Percentiles rank a stretch among this genome's conserved stretches.
Conservation (phyloP, 805 yeast genomes). For the Teunomyces barrocoloradensis region DNA sequence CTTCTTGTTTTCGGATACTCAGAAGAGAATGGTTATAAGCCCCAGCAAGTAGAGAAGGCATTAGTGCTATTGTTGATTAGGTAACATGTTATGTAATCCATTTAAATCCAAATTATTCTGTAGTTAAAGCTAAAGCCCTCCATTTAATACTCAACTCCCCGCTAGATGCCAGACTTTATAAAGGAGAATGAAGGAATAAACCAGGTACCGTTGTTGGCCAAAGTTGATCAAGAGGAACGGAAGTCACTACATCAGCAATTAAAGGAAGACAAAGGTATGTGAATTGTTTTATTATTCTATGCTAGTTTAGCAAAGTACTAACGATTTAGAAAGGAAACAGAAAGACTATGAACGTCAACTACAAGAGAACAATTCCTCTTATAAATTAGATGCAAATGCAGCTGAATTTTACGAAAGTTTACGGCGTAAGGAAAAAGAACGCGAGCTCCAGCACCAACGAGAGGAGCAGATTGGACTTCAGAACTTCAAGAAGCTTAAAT, state of each 20-base stretch:
- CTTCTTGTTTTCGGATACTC: no score
- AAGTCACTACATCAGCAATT: conserved; percentile 44
- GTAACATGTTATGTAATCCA: no score
- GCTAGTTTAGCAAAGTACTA: conserved; percentile 9
- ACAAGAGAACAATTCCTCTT: conserved; percentile 36
- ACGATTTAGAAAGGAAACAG: conserved; percentile 28
- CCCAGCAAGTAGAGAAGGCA: no score
- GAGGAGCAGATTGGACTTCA: conserved; percentile 20
- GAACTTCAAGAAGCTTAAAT: conserved; percentile 9
- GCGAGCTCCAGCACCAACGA: conserved; percentile 17
- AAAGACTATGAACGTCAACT: conserved; percentile 28
- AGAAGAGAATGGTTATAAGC: no score
- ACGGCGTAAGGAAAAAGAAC: conserved; percentile 15
- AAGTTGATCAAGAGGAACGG: conserved; percentile 23
- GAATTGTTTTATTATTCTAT: no score
- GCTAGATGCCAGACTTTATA: conserved; percentile 11
- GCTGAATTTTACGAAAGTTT: conserved; percentile 32
- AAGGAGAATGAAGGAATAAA: conserved; percentile 7
- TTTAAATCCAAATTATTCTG: no score
- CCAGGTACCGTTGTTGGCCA: conserved; percentile 2
- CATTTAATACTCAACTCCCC: not conserved
- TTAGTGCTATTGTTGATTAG: no score
- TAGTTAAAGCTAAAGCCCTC: not conserved
- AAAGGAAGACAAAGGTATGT: conserved; percentile 38
- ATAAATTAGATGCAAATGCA: conserved; percentile 38